These are phyloP conservation scores for Russula dissimulans DNA, from an alignment of 768 basidiomycete genomes.

Conservation along the genomic window DNA sequence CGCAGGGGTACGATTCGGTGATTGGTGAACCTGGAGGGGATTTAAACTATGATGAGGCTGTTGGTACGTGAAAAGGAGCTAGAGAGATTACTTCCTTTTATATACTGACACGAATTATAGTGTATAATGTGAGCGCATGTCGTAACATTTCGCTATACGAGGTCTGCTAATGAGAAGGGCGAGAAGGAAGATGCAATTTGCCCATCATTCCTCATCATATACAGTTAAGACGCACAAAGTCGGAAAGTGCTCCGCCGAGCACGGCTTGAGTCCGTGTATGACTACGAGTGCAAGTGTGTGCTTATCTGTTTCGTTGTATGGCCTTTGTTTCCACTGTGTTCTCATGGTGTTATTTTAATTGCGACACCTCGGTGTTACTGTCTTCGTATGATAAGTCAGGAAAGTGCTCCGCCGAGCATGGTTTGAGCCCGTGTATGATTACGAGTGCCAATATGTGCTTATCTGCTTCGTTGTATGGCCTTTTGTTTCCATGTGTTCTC, in stretches of 20 bases:
- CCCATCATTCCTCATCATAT: slow-evolving; percentile 21
- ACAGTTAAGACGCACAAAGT: background rate
- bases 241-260: too few species aligned
- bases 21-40: too few species aligned
- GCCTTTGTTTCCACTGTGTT: too few species aligned
- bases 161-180: background rate
- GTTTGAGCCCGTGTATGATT: too few species aligned
- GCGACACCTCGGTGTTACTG: too few species aligned
- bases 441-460: too few species aligned
- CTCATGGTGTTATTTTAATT: too few species aligned
- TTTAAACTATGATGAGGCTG: slow-evolving; percentile 5
- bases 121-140: slow-evolving; percentile 16
- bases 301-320: too few species aligned
- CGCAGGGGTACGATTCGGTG: background rate
- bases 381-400: too few species aligned
- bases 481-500: too few species aligned
- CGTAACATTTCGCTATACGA: background rate
- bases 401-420: too few species aligned
- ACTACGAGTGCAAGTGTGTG: background rate
- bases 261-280: background rate
- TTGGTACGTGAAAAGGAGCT: slow-evolving; percentile 18
- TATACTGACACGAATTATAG: background rate
- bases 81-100: background rate
- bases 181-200: slow-evolving; percentile 23
- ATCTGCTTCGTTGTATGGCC: too few species aligned